phyloP scores from a whole-genome alignment of 306 rosid species.

The Abrus precatorius region DNA sequence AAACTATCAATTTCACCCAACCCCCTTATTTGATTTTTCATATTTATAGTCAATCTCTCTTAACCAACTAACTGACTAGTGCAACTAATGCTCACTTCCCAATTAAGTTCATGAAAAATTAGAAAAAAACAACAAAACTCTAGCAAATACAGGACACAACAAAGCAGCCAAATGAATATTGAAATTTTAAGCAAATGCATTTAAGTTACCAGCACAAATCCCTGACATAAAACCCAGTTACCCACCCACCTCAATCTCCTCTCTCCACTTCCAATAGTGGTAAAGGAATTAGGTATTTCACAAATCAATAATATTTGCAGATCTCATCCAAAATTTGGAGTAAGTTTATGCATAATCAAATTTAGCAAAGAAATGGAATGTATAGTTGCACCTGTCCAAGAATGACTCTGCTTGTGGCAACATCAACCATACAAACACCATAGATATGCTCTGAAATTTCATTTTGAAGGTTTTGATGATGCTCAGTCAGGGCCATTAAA shows the following conservation, averaged over 20 bases:
- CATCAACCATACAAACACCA: conserved; percentile 89
- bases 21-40: too few species aligned
- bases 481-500: conserved; percentile 87
- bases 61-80: too few species aligned
- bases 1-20: too few species aligned
- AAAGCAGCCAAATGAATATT: conserved; percentile 34
- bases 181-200: conserved; percentile 26
- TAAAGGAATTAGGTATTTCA: conserved; percentile 21
- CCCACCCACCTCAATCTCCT: conserved; percentile 14
- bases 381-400: conserved; percentile 82
- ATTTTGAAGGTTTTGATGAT: conserved; percentile 51
- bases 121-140: not conserved
- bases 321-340: conserved; percentile 20
- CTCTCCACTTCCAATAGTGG: conserved; percentile 1
- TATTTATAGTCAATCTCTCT: too few species aligned
- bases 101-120: conserved; percentile 21
- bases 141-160: conserved; percentile 19
- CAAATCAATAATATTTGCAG: conserved; percentile 19
- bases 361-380: conserved; percentile 37
- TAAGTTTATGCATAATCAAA: conserved; percentile 5
- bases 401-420: conserved; percentile 80
- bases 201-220: conserved; percentile 28
- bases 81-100: conserved; percentile 1
- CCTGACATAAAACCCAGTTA: conserved; percentile 4
- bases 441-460: conserved; percentile 64